Percentiles rank a stretch among this genome's conserved stretches.
phyloP scores from a whole-genome alignment of 768 basidiomycete species.

The Lyophyllum semitale region DNA sequence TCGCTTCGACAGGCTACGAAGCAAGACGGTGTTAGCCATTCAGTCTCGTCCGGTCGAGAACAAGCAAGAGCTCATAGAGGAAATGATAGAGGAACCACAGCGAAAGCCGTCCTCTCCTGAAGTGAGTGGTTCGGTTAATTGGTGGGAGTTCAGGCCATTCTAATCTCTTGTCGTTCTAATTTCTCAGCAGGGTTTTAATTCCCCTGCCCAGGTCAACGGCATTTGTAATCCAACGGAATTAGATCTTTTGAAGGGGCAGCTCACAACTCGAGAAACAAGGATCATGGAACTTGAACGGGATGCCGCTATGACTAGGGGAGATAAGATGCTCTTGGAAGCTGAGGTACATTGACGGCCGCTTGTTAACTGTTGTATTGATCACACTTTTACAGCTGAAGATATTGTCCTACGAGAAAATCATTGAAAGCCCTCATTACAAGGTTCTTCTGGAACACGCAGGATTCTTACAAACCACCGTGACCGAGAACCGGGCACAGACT shows the following conservation, averaged over 20 bases:
- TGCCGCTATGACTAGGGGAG: slow-evolving; percentile 42
- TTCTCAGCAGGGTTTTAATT: slow-evolving; percentile 38
- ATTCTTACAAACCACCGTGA: slow-evolving; percentile 42
- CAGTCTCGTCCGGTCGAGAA: slow-evolving; percentile 35
- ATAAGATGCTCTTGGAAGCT: slow-evolving; percentile 44
- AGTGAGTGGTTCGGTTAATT: slow-evolving; percentile 71
- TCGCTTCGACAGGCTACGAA: slow-evolving; percentile 61
- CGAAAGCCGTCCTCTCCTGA: slow-evolving; percentile 62
- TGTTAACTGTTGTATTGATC: not conserved
- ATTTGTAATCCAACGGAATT: slow-evolving; percentile 35
- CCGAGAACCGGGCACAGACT: slow-evolving; percentile 40
- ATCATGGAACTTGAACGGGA: slow-evolving; percentile 52
- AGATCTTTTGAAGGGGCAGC: slow-evolving; percentile 41
- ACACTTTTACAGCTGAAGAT: slow-evolving; percentile 34
- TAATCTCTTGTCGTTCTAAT: slow-evolving; percentile 48
- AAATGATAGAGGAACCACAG: slow-evolving; percentile 48
- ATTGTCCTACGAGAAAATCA: slow-evolving; percentile 46
- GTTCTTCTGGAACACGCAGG: slow-evolving; percentile 56
- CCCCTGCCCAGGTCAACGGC: slow-evolving; percentile 37
- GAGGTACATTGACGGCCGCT: slow-evolving; percentile 36
- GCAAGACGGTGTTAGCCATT: slow-evolving; percentile 51
- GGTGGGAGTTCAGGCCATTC: slow-evolving; percentile 61
- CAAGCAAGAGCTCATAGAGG: slow-evolving; percentile 31
- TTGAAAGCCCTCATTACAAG: slow-evolving; percentile 55
- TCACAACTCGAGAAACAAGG: slow-evolving; percentile 44